These are phyloP conservation scores for Dioscorea cayenensis DNA, from an alignment of 116 monocot species.

Conservation along the genomic window DNA sequence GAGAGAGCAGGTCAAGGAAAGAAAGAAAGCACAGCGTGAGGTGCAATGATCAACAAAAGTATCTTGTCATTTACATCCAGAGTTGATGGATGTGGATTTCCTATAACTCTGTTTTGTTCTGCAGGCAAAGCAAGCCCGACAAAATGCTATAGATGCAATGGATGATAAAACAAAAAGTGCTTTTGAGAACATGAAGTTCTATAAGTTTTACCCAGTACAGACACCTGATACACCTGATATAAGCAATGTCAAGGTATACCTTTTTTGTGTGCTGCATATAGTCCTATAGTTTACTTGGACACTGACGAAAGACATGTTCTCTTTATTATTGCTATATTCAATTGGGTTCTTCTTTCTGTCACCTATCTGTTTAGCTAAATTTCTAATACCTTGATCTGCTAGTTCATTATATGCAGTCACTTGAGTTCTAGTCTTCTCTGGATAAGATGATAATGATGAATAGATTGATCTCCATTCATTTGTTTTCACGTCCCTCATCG, in stretches of 20 bases:
- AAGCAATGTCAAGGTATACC: constrained; percentile 5
- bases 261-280: background rate
- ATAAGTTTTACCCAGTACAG: constrained; percentile 13
- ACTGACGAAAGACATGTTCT: no score
- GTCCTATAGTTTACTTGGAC: background rate
- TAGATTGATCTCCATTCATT: no score
- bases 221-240: constrained; percentile 11
- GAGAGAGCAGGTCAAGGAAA: constrained; percentile 27
- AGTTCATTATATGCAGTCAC: no score
- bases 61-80: background rate
- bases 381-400: no score
- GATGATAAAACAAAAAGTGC: constrained; percentile 56
- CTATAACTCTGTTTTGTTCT: background rate
- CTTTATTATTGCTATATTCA: background rate
- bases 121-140: constrained; percentile 11
- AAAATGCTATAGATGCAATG: constrained; percentile 16
- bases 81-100: background rate
- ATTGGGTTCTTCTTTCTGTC: no score
- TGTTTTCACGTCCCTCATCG: no score
- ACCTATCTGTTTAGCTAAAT: no score
- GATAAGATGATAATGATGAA: no score
- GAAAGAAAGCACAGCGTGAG: constrained; percentile 28
- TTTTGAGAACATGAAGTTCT: constrained; percentile 54
- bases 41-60: constrained; percentile 5
- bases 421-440: no score